Evolutionary conservation across 2,329 filamentous ascomycete species (phyloP).

Genomic region (Penicillium sp.): DNA sequence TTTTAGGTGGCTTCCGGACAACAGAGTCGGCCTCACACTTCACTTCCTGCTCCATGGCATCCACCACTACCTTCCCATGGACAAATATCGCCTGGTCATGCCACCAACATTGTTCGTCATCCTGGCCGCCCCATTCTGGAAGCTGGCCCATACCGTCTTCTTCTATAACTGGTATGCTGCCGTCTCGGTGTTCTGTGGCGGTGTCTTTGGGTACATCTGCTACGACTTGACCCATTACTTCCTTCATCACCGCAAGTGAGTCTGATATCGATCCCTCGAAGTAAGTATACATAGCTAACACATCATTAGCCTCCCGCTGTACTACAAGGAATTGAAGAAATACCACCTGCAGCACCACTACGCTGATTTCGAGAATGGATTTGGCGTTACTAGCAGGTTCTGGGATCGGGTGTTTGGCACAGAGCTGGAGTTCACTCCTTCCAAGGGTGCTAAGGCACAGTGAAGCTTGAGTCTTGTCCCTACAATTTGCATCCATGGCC

Average conservation of each 20-base stretch:
- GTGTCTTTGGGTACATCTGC: conserved; percentile 90
- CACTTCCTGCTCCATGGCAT: conserved; percentile 96
- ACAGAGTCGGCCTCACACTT: conserved; percentile 73
- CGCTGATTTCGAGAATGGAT: conserved; percentile 94
- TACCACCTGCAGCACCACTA: conserved; percentile 97
- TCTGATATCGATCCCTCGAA: conserved; percentile 19
- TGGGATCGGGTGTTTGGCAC: conserved; percentile 94
- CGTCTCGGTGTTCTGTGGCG: conserved; percentile 74
- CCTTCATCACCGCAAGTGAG: conserved; percentile 83
- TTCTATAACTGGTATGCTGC: conserved; percentile 79
- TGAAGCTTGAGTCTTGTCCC: conserved; percentile 15
- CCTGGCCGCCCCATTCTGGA: conserved; percentile 86
- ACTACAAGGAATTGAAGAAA: conserved; percentile 91
- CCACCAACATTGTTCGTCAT: conserved; percentile 79
- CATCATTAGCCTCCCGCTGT: conserved; percentile 61
- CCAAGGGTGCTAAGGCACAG: conserved; percentile 35
- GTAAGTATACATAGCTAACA: too few species aligned
- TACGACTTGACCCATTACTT: conserved; percentile 99
- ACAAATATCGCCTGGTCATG: conserved; percentile 95
- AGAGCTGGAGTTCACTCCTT: conserved; percentile 53
- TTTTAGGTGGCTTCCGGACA: conserved; percentile 76
- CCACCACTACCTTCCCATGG: conserved; percentile 99
- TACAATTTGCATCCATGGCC: background rate
- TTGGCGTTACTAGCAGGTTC: conserved; percentile 92
- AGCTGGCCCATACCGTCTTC: conserved; percentile 76